A percentile compares a stretch with the other conserved stretches of the same genome.
phyloP scores from a whole-genome alignment of 441 rosid genomes.

The Biscutella laevigata region DNA sequence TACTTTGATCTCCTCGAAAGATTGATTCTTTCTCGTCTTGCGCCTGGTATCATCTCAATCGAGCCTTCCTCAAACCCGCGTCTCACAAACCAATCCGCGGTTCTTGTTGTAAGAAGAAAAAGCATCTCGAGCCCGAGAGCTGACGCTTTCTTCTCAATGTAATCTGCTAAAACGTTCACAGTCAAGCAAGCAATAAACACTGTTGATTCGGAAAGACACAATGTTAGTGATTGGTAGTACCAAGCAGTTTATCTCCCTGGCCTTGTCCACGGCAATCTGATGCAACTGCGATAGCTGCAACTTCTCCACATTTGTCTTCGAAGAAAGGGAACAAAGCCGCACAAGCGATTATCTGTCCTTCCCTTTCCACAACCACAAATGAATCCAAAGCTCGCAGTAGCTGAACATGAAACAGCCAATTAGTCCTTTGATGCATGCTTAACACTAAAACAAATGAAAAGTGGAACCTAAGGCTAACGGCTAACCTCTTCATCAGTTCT shows the following conservation, averaged over 20 bases:
- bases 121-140: constrained; percentile 61
- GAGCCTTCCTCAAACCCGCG: constrained; percentile 77
- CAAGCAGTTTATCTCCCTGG: constrained; percentile 88
- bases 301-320: constrained; percentile 74
- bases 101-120: constrained; percentile 77
- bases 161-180: constrained; percentile 40
- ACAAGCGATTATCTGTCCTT: constrained; percentile 88
- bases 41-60: constrained; percentile 54
- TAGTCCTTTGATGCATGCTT: constrained; percentile 36
- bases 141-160: constrained; percentile 75
- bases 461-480: background rate
- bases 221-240: constrained; percentile 32
- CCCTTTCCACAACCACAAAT: constrained; percentile 79
- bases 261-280: constrained; percentile 94
- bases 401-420: constrained; percentile 26
- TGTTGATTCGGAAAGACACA: background rate
- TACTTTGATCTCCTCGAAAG: constrained; percentile 73
- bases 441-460: background rate
- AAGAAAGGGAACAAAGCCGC: constrained; percentile 84
- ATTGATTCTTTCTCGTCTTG: constrained; percentile 63
- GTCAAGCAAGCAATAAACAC: background rate
- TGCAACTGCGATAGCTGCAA: constrained; percentile 87
- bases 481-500: constrained; percentile 73
- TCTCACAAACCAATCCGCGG: constrained; percentile 83
- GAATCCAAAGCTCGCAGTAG: constrained; percentile 54